Base-by-base conservation (phyloP, 306 rosid genomes). In the Dryas alaskensis region DNA sequence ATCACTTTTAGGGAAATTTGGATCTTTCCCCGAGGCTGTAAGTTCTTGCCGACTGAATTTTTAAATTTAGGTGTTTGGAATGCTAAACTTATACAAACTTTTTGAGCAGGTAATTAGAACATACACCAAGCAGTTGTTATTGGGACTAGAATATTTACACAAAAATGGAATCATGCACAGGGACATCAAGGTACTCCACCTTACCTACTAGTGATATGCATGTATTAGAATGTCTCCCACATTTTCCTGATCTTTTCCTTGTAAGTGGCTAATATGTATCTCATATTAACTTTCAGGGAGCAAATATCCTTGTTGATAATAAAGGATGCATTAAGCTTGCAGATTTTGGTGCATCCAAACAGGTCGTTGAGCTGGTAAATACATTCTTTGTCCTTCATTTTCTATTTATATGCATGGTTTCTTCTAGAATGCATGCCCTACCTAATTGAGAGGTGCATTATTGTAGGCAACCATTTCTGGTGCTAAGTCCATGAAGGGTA, bases 401-500 rank as follows among this genome's bases (percentile, higher is more conserved):
- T 75, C 58, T 53, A 57, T 70, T 75, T 67, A 66, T 46, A 37
- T 14, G 65, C 31, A 5, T 25, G 53, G 65, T 60, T 76, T 73
- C 57, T 72, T 50, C 14, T 74, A 76, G 37, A 75, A 63, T 9
- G 65, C 57, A 70, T 67, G 47, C 54, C 1, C 27, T 73, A 42
- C 76, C 76, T 78, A 75, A 74, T 65, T 77, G 65, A 81, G 69
- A 72, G 48, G 65, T 76, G 71, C 78, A 54, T 22, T 75, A 52
- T 44, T 86, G 81, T 78, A 95, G 99, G 98, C 99, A 75, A 95
- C 99, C 53, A 85, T 95, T 73, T 88, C 99, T 5, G 97, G 99
- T 67, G 98, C 99, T 63, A 95, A 95, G 89, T 95, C 99, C 75
- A 95, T 95, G 98, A 95, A 95, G 89, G 99, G 99, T 57, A 95